Percentiles rank a stretch among this genome's conserved stretches.
Evolutionary conservation across 139 green algal genomes (phyloP).

Genomic region (Penium margaritaceum): DNA sequence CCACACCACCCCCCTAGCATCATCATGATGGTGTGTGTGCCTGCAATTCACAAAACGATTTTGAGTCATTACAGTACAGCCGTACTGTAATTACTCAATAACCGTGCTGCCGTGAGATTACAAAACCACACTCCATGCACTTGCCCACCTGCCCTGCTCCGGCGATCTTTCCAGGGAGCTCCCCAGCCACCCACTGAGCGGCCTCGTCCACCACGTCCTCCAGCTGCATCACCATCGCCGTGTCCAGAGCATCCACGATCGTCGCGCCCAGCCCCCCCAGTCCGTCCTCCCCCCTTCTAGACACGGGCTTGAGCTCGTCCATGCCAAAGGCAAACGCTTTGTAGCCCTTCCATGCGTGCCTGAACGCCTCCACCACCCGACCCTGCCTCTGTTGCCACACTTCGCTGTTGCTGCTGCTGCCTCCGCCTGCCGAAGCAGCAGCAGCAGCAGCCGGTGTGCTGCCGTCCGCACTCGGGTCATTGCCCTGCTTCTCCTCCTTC

Average conservation of each 20-base stretch:
- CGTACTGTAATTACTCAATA: no score
- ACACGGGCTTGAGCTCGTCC: conserved; percentile 63
- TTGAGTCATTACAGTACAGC: no score
- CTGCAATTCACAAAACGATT: no score
- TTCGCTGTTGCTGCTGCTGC: no score
- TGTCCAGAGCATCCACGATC: conserved; percentile 61
- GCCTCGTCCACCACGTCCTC: conserved; percentile 58
- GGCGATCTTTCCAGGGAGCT: conserved; percentile 3
- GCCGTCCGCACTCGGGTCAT: no score
- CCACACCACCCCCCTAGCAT: no score
- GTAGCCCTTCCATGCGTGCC: conserved; percentile 60
- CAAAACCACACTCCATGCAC: no score
- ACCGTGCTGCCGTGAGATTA: no score
- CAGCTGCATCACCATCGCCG: conserved; percentile 64
- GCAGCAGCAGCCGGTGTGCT: no score
- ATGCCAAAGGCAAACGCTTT: conserved; percentile 54
- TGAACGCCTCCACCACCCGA: conserved; percentile 48
- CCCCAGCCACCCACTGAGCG: conserved; percentile 53
- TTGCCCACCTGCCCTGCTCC: neutral
- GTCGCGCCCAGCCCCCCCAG: conserved; percentile 59
- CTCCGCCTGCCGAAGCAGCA: no score
- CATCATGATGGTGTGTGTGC: no score
- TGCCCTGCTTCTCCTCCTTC: no score
- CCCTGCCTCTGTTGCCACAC: conserved; percentile 21
- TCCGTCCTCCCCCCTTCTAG: conserved; percentile 51